phyloP scores from a whole-genome alignment of 2,329 filamentous ascomycete genomes.

The Myriosclerotinia scirpicola region DNA sequence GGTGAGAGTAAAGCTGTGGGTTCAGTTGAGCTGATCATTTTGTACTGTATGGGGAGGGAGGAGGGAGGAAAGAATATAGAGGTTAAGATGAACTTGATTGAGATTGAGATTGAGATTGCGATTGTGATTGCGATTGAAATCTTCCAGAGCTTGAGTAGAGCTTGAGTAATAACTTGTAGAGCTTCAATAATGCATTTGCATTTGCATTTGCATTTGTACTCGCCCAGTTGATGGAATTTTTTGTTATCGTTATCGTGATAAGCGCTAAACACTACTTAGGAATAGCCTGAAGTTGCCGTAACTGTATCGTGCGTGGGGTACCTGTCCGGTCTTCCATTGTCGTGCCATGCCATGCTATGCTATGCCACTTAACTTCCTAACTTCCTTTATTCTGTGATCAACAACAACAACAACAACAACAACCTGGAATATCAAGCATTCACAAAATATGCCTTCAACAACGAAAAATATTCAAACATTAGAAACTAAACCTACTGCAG shows the following conservation, averaged over 20 bases:
- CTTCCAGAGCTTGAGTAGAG: constrained; percentile 8
- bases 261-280: constrained; percentile 19
- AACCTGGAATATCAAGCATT: constrained; percentile 16
- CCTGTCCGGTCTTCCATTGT: neutral
- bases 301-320: no score
- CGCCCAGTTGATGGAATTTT: constrained; percentile 1
- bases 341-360: no score
- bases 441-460: constrained; percentile 35
- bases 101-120: constrained; percentile 5
- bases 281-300: constrained; percentile 5
- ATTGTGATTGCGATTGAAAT: neutral
- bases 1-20: constrained; percentile 52
- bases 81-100: neutral
- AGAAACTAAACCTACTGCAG: constrained; percentile 25
- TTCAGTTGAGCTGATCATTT: constrained; percentile 46
- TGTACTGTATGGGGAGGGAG: neutral
- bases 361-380: neutral
- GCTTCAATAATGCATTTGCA: neutral
- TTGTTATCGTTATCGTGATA: constrained; percentile 22
- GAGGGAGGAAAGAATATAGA: neutral
- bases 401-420: constrained; percentile 23
- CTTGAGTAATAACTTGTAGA: neutral
- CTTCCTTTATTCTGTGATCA: neutral
- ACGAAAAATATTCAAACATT: constrained; percentile 23
- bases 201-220: neutral